Conservation (phyloP, 2,329 filamentous ascomycete genomes). For the Botrytis sinoallii region DNA sequence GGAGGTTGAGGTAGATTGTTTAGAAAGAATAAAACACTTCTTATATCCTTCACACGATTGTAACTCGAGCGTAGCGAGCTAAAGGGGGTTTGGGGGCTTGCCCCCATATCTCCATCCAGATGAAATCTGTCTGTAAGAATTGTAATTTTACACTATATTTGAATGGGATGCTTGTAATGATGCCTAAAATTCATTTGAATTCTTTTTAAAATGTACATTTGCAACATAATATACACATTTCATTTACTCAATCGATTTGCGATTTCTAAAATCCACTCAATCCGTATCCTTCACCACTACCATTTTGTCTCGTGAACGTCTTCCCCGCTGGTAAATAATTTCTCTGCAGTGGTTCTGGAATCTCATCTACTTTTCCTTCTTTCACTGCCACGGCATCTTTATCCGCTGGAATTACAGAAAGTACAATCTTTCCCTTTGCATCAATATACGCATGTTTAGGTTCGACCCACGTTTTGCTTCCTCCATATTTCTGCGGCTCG, state of each 20-base stretch:
- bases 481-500: constrained; percentile 35
- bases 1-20: background rate
- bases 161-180: background rate
- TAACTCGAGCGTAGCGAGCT: background rate
- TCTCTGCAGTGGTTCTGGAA: constrained; percentile 12
- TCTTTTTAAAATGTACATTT: constrained; percentile 6
- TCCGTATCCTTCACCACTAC: constrained; percentile 13
- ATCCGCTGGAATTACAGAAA: constrained; percentile 31
- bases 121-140: background rate
- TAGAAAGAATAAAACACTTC: background rate
- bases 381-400: constrained; percentile 32
- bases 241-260: background rate
- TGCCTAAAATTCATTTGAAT: background rate
- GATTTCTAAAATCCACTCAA: background rate
- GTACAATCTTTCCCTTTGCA: constrained; percentile 32
- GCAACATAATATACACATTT: constrained; percentile 14
- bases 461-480: constrained; percentile 35
- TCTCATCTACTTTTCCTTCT: constrained; percentile 30
- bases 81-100: background rate
- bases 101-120: background rate
- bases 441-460: constrained; percentile 33
- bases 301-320: background rate
- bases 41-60: accelerated
- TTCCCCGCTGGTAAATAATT: background rate
- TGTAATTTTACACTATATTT: background rate